Evolutionary conservation across 2,329 filamentous ascomycete species (phyloP).

Genomic region (Esteya vermicola): DNA sequence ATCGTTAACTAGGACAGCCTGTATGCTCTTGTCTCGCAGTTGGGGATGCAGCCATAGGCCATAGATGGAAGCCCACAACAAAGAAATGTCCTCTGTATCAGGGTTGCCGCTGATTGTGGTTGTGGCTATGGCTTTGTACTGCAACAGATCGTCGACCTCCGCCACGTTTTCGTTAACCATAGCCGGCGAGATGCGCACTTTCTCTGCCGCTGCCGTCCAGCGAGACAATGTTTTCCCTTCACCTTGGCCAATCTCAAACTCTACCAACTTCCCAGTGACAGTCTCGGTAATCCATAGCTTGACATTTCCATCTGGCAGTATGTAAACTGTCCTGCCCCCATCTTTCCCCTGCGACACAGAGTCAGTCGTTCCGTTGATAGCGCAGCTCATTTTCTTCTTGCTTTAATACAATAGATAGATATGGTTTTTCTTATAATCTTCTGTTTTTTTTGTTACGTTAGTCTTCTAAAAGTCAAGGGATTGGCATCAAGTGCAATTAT

Average conservation of each 20-base stretch:
- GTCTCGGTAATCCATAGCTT: constrained; percentile 4
- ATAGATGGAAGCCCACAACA: constrained; percentile 9
- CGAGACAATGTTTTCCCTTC: constrained; percentile 1
- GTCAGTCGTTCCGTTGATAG: neutral
- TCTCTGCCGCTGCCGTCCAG: constrained; percentile 4
- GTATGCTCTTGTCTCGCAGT: constrained; percentile 4
- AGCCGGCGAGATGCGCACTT: constrained; percentile 8
- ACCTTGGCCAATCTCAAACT: constrained; percentile 3
- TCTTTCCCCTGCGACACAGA: neutral
- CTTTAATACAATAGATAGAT: neutral
- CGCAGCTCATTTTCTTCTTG: constrained; percentile 1
- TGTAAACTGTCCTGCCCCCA: constrained; percentile 1
- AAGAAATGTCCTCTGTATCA: neutral
- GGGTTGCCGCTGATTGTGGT: neutral
- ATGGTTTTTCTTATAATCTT: neutral
- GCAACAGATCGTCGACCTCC: constrained; percentile 5
- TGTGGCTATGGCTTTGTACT: neutral
- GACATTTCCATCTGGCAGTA: constrained; percentile 8
- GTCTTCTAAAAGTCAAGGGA: too few species aligned
- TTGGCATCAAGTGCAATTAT: neutral
- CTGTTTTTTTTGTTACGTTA: too few species aligned
- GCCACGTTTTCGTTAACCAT: constrained; percentile 10
- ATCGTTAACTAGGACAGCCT: constrained; percentile 6
- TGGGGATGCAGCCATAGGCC: constrained; percentile 9
- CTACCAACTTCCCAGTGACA: neutral